Conservation (phyloP, 164 flowering plant genomes). For the Stephania japonica region DNA sequence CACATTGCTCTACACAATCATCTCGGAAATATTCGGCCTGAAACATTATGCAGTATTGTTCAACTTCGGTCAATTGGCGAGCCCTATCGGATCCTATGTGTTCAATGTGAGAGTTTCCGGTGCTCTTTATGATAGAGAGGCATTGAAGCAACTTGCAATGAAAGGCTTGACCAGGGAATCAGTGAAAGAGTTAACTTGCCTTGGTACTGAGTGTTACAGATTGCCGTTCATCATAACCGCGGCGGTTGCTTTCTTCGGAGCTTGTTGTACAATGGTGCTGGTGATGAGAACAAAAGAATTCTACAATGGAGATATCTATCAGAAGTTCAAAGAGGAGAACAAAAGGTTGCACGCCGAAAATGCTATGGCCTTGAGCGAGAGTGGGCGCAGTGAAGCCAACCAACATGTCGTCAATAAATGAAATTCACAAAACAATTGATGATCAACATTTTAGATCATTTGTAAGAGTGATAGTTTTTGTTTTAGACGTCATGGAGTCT, state of each 20-base stretch:
- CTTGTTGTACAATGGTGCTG: constrained; percentile 36
- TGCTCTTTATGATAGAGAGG: constrained; percentile 46
- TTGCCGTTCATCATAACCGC: constrained; percentile 40
- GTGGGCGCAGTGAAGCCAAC: background rate
- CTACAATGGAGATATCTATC: constrained; percentile 54
- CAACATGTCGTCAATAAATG: too few relatives aligned
- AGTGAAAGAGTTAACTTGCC: constrained; percentile 41
- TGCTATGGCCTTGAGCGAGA: background rate
- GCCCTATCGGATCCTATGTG: constrained; percentile 52
- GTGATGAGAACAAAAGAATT: constrained; percentile 45
- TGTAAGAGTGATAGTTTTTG: too few relatives aligned
- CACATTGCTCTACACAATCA: constrained; percentile 38
- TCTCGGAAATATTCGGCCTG: constrained; percentile 57
- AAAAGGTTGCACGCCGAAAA: constrained; percentile 14
- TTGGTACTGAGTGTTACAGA: constrained; percentile 44
- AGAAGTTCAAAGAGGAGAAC: constrained; percentile 42
- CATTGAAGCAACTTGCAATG: constrained; percentile 36
- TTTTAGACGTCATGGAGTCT: too few relatives aligned
- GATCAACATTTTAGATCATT: too few relatives aligned
- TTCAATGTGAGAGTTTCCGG: constrained; percentile 43
- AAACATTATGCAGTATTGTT: constrained; percentile 53
- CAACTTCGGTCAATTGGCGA: constrained; percentile 47
- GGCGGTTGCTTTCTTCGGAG: constrained; percentile 37
- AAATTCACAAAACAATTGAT: too few relatives aligned
- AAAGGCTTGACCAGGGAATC: constrained; percentile 22